Percentiles rank a stretch among this genome's conserved stretches.
Conservation (phyloP, 495 filamentous ascomycete species). For the Xeromyces bisporus region DNA sequence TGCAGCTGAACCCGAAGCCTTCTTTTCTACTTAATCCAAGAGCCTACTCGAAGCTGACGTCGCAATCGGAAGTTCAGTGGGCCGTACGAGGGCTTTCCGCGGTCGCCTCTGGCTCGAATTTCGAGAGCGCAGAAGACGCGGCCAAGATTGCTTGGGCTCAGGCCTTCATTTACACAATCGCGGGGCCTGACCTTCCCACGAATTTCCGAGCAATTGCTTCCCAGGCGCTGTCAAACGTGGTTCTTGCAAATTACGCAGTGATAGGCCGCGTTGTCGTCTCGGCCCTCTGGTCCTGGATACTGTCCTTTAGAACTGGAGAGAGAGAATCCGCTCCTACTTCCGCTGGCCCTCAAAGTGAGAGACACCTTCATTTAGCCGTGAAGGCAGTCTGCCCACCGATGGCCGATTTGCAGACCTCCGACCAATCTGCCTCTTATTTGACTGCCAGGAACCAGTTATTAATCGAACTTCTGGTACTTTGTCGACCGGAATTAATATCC, state of each 20-base stretch:
- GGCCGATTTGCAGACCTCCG: slow-evolving; percentile 17
- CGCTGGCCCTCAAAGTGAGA: slow-evolving; percentile 43
- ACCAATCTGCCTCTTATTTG: slow-evolving; percentile 24
- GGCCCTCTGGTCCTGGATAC: slow-evolving; percentile 73
- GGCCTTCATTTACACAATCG: slow-evolving; percentile 63
- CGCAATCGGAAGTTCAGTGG: slow-evolving; percentile 63
- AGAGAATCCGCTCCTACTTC: slow-evolving; percentile 59
- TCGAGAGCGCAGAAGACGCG: slow-evolving; percentile 15
- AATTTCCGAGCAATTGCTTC: slow-evolving; percentile 41
- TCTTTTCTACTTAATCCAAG: slow-evolving; percentile 74
- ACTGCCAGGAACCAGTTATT: slow-evolving; percentile 39
- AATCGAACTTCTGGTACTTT: slow-evolving; percentile 59
- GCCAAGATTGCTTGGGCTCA: slow-evolving; percentile 54
- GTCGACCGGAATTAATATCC: slow-evolving; percentile 59
- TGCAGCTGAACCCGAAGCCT: slow-evolving; percentile 52
- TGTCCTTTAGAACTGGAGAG: slow-evolving; percentile 42
- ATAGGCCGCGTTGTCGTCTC: slow-evolving; percentile 44
- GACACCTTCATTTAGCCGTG: slow-evolving; percentile 42
- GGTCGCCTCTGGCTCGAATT: slow-evolving; percentile 29
- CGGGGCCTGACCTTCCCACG: slow-evolving; percentile 37
- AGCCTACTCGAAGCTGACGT: slow-evolving; percentile 59
- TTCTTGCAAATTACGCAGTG: slow-evolving; percentile 32
- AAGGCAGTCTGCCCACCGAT: slow-evolving; percentile 48
- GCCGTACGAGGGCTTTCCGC: slow-evolving; percentile 49
- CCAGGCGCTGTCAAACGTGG: slow-evolving; percentile 38